phyloP scores from a whole-genome alignment of 208 protist species.

The Acanthamoeba comandoni region DNA sequence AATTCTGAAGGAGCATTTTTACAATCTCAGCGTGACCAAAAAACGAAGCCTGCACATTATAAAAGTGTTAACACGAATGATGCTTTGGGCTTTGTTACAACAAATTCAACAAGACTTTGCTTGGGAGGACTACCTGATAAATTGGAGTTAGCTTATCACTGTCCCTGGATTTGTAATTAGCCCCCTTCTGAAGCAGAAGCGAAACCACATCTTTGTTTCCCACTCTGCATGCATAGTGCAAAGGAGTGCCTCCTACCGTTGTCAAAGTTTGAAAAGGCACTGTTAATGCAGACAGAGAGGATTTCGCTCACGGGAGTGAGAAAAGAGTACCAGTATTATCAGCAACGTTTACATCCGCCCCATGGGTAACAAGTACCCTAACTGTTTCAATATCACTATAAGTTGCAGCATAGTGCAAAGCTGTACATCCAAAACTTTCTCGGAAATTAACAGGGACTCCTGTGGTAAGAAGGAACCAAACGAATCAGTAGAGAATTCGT shows the following conservation, averaged over 20 bases:
- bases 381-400: slow-evolving; percentile 24
- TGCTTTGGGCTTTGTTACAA: too few relatives aligned
- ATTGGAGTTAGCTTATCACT: slow-evolving; percentile 40
- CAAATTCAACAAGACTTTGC: too few relatives aligned
- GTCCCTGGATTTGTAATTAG: background rate
- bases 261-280: background rate
- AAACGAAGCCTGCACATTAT: slow-evolving; percentile 30
- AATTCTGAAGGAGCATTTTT: slow-evolving; percentile 22
- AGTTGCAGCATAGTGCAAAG: slow-evolving; percentile 45
- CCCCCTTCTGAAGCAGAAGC: slow-evolving; percentile 13
- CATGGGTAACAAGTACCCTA: background rate
- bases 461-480: background rate
- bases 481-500: too few relatives aligned
- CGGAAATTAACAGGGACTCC: slow-evolving; percentile 24
- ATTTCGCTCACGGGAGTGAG: background rate
- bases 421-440: slow-evolving; percentile 38
- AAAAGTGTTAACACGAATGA: too few relatives aligned
- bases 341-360: background rate
- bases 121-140: slow-evolving; percentile 24
- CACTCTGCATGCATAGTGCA: slow-evolving; percentile 35
- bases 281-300: background rate
- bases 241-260: background rate
- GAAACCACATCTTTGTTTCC: slow-evolving; percentile 2
- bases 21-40: slow-evolving; percentile 49
- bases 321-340: slow-evolving; percentile 39